These are phyloP conservation scores for Hawksworthiomyces lignivorus DNA, from an alignment of 2,329 filamentous ascomycete species.

Conservation along the genomic window DNA sequence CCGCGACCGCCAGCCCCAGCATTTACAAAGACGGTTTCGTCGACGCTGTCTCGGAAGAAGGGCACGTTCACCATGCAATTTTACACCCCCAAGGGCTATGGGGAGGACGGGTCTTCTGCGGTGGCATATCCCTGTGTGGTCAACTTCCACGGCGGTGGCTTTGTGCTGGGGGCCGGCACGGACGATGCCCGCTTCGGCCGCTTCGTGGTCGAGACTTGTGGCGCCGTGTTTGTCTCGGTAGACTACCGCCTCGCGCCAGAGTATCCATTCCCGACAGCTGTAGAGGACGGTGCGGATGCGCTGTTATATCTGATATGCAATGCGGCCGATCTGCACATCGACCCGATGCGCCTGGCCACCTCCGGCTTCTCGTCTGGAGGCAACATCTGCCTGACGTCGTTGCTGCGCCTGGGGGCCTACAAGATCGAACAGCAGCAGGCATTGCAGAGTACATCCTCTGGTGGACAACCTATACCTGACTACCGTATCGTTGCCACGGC, in stretches of 20 bases:
- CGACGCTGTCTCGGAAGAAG: conserved; percentile 25
- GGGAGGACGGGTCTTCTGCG: conserved; percentile 9
- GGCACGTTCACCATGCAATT: conserved; percentile 32
- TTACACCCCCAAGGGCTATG: conserved; percentile 33
- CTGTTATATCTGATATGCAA: conserved; percentile 52
- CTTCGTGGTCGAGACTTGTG: conserved; percentile 36
- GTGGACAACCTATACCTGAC: conserved; percentile 22
- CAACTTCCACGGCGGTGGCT: conserved; percentile 62
- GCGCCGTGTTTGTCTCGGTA: conserved; percentile 54
- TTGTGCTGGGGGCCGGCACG: conserved; percentile 54
- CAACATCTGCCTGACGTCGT: conserved; percentile 42
- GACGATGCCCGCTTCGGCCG: conserved; percentile 57
- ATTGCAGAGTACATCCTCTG: too few species aligned
- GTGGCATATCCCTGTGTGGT: conserved; percentile 44
- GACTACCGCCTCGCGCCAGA: conserved; percentile 63
- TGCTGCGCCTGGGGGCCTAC: conserved; percentile 25
- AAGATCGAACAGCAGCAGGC: background rate
- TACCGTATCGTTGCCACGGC: conserved; percentile 42
- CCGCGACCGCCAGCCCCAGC: conserved; percentile 52
- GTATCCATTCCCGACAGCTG: conserved; percentile 54
- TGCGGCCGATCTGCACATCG: conserved; percentile 49
- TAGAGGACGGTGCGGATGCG: conserved; percentile 59
- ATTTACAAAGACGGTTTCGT: conserved; percentile 50
- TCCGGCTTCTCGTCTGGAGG: conserved; percentile 60
- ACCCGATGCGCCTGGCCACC: conserved; percentile 47